Evolutionary conservation across 192 early-diverging fungal genomes (phyloP).

Genomic region (Rhizophagus sp.): DNA sequence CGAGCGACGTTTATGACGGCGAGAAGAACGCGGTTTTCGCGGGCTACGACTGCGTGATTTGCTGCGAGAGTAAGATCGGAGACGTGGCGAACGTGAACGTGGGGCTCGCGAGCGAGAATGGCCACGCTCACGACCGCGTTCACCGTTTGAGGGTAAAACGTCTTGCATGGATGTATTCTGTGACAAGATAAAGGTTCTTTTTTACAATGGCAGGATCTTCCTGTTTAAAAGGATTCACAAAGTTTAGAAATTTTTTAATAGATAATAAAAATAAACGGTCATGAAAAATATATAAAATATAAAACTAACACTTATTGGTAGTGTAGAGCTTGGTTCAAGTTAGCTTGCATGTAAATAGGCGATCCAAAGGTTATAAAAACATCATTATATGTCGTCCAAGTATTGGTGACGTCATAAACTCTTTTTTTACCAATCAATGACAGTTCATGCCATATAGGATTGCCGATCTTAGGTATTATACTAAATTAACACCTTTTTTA

Average conservation of each 20-base stretch:
- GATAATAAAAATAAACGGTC: background rate
- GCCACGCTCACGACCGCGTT: slow-evolving; percentile 15
- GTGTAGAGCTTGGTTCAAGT: no score
- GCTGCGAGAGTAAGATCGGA: background rate
- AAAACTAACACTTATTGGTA: background rate
- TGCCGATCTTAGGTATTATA: no score
- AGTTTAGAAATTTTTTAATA: background rate
- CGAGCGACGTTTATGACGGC: slow-evolving; percentile 29
- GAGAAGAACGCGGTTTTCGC: slow-evolving; percentile 1
- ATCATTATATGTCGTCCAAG: no score
- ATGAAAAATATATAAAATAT: background rate
- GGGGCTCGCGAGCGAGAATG: background rate
- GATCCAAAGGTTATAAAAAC: no score
- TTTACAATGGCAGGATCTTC: background rate
- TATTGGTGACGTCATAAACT: no score
- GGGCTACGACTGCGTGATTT: slow-evolving; percentile 21
- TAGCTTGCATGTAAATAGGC: no score
- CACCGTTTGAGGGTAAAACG: background rate
- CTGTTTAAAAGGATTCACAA: background rate
- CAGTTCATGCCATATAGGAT: no score
- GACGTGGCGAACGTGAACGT: slow-evolving; percentile 20
- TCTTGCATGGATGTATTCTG: background rate
- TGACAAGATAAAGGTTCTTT: background rate
- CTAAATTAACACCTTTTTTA: no score
- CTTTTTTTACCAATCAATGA: no score